Base-by-base conservation (phyloP, 345 rosid genomes). In the Pelargonium nanum region DNA sequence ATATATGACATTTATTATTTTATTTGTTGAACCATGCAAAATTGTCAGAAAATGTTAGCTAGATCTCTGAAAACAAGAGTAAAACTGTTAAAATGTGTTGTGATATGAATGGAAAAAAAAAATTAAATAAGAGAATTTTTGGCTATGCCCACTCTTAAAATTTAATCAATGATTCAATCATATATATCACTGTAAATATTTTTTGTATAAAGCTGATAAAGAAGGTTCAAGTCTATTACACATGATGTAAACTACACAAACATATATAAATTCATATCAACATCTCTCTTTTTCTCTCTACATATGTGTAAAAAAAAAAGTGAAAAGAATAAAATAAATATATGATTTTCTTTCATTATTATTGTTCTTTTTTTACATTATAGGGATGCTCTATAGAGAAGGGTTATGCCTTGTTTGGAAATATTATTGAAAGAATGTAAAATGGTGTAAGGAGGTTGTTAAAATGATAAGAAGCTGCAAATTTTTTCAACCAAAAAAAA, bases 91-190 rank as follows among this genome's bases (percentile, higher is more conserved):
- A 59, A 22, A 20, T 9, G 12, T 28, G 12, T 3, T 21, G 12
- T 15, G 32, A 17, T 24, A 23, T 1, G 22, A 44, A 59, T 21
- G 24, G 5, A 30, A 53, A 20, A 13, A 26, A 58, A 16, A 22
- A n/a, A 63, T 15, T 19, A 23, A 2, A 9, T 15, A 19, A 34
- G 2, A 15, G 65, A 66, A 70, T 74, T 72, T 76, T 81, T 58
- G 55, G 65, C 60, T 72, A 68, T 68, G 51, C 72, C 54, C 51
- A 57, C 34, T 52, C 57, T 55, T 22, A 12, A 52, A 67, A 51
- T 22, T 65, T 63, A 78, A 74, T 75, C 81, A 78, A 73, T 69
- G 81, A 50, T 71, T 77, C 80, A 74, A 76, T 83, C 82, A 80
- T 78, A 57, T 59, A 24, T 32, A 17, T 61, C 73, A 57, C 67